Evolutionary conservation across 2,329 filamentous ascomycete genomes (phyloP).

Genomic region (Hypocrella siamensis): DNA sequence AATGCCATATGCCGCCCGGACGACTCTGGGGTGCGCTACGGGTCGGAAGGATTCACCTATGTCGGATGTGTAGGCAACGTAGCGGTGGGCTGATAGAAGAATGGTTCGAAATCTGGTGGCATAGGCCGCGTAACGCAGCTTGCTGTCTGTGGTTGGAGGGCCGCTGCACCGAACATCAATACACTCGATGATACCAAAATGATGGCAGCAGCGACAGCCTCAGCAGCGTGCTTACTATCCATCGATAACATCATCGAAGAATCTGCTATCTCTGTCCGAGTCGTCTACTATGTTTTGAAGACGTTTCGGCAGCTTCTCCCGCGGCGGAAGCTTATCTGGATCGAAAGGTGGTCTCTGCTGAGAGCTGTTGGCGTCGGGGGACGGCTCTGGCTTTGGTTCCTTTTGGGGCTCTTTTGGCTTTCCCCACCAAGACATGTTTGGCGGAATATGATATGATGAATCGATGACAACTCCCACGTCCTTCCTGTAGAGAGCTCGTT

Average conservation of each 20-base stretch:
- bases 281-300: constrained; percentile 43
- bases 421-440: constrained; percentile 26
- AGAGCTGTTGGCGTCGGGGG: constrained; percentile 4
- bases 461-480: too few species aligned
- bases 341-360: constrained; percentile 19
- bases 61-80: constrained; percentile 92
- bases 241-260: constrained; percentile 63
- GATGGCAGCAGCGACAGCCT: too few species aligned
- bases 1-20: constrained; percentile 72
- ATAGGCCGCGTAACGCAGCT: constrained; percentile 85
- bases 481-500: too few species aligned
- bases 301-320: constrained; percentile 35
- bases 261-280: constrained; percentile 48
- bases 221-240: constrained; percentile 72
- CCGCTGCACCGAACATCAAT: constrained; percentile 11
- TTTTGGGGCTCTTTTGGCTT: constrained; percentile 11
- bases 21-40: constrained; percentile 70
- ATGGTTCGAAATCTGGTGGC: constrained; percentile 74
- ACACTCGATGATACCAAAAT: neutral
- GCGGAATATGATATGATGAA: too few species aligned
- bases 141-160: constrained; percentile 68
- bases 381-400: constrained; percentile 10
- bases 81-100: constrained; percentile 78
- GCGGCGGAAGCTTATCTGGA: constrained; percentile 28
- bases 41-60: constrained; percentile 95